Conservation (phyloP, 2,329 filamentous ascomycete species). For the Neonectria hederae region DNA sequence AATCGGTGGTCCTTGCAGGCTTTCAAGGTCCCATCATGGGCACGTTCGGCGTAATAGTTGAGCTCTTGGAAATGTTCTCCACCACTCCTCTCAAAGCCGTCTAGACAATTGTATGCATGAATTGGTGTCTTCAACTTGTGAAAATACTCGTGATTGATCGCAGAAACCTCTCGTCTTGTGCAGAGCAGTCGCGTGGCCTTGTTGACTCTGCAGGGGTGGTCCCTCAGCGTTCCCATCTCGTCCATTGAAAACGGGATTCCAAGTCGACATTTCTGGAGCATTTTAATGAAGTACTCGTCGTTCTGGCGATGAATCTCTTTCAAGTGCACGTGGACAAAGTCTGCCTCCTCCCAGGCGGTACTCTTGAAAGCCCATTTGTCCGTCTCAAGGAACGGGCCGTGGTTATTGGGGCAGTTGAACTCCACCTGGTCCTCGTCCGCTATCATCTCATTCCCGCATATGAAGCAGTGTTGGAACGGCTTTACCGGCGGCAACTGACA, state of each 20-base stretch:
- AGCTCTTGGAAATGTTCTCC: slow-evolving; percentile 1
- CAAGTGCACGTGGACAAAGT: slow-evolving; percentile 63
- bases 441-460: slow-evolving; percentile 25
- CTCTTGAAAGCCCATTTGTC: slow-evolving; percentile 72
- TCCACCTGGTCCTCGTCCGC: neutral
- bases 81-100: slow-evolving; percentile 13
- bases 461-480: slow-evolving; percentile 53
- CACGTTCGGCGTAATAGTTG: neutral
- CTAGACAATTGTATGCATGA: slow-evolving; percentile 18
- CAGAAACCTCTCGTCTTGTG: slow-evolving; percentile 15
- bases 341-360: slow-evolving; percentile 61
- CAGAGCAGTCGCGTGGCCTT: slow-evolving; percentile 30
- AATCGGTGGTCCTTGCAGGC: slow-evolving; percentile 24
- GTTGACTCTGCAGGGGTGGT: slow-evolving; percentile 53
- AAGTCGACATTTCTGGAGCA: slow-evolving; percentile 64
- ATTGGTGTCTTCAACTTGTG: slow-evolving; percentile 12
- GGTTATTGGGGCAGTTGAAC: slow-evolving; percentile 44
- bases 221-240: slow-evolving; percentile 55
- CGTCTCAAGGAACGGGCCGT: slow-evolving; percentile 52
- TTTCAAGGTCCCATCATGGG: slow-evolving; percentile 17
- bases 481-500: slow-evolving; percentile 68
- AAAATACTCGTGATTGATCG: slow-evolving; percentile 24
- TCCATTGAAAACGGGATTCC: slow-evolving; percentile 50
- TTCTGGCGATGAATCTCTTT: slow-evolving; percentile 66
- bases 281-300: slow-evolving; percentile 61